Percentiles rank a stretch among this genome's conserved stretches.
Conservation (phyloP, 306 rosid genomes). For the Mimosa pudica region DNA sequence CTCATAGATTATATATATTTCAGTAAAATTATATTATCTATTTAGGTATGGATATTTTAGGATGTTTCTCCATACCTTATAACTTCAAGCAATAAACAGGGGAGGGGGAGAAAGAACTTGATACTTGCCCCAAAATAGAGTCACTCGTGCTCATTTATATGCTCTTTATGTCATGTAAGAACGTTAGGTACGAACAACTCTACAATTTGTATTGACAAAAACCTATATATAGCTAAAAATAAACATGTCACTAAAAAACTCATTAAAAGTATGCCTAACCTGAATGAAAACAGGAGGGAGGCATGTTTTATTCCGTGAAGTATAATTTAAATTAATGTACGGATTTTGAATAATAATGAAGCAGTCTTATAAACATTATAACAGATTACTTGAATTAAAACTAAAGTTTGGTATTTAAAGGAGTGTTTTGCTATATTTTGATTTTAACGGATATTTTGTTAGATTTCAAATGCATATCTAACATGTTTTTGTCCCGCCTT, state of each 20-base stretch:
- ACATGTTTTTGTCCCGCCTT: background rate
- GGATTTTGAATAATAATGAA: too few species aligned
- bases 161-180: background rate
- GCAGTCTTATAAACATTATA: too few species aligned
- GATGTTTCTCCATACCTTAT: background rate
- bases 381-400: background rate
- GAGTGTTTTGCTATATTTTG: background rate
- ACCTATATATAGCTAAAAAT: background rate
- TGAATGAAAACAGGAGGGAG: too few species aligned
- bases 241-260: too few species aligned
- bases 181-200: background rate
- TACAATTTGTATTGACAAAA: background rate
- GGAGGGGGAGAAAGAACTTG: background rate
- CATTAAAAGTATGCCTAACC: too few species aligned
- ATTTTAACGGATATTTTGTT: background rate
- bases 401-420: background rate
- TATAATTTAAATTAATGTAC: too few species aligned
- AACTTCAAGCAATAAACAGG: background rate
- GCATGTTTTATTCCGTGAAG: too few species aligned
- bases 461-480: background rate
- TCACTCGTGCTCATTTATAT: background rate
- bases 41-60: background rate
- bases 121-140: conserved; percentile 5
- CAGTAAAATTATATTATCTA: background rate
- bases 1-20: too few species aligned